Evolutionary conservation across 2,329 filamentous ascomycete genomes (phyloP).

Genomic region (Plenodomus biglobosus): DNA sequence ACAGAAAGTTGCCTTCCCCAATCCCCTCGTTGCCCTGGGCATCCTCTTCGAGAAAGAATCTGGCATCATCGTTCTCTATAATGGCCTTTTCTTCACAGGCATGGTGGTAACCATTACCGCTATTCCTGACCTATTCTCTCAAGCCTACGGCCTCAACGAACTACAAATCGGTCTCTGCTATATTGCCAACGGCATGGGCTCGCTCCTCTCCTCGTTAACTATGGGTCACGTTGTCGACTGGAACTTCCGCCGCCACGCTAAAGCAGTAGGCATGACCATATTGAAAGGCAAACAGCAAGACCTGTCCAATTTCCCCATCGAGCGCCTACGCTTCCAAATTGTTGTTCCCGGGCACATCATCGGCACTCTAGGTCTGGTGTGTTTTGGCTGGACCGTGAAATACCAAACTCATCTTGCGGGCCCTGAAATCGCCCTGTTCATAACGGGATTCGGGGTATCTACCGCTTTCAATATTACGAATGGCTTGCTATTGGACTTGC

Average conservation of each 20-base stretch:
- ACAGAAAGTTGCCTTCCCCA: slow-evolving; percentile 26
- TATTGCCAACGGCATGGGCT: slow-evolving; percentile 32
- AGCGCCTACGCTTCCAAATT: slow-evolving; percentile 47
- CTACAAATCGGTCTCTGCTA: slow-evolving; percentile 36
- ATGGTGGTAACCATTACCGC: slow-evolving; percentile 34
- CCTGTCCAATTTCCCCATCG: slow-evolving; percentile 55
- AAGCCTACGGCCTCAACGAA: slow-evolving; percentile 34
- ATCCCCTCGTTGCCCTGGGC: slow-evolving; percentile 28
- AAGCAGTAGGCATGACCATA: slow-evolving; percentile 61
- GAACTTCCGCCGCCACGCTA: slow-evolving; percentile 71
- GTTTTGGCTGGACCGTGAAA: slow-evolving; percentile 49
- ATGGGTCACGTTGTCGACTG: slow-evolving; percentile 59
- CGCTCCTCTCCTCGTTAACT: slow-evolving; percentile 29
- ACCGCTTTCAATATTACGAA: slow-evolving; percentile 52
- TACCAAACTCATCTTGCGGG: slow-evolving; percentile 43
- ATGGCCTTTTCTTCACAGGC: slow-evolving; percentile 39
- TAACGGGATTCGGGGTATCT: slow-evolving; percentile 59
- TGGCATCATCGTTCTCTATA: slow-evolving; percentile 35
- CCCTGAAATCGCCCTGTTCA: slow-evolving; percentile 52
- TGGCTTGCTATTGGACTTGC: slow-evolving; percentile 51
- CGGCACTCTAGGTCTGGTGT: slow-evolving; percentile 37
- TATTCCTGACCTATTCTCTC: slow-evolving; percentile 29
- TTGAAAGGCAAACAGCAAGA: slow-evolving; percentile 60
- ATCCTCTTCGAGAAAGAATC: slow-evolving; percentile 39
- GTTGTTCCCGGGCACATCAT: slow-evolving; percentile 42